phyloP scores from a whole-genome alignment of 306 rosid genomes.

The Pyrus betulifolia region DNA sequence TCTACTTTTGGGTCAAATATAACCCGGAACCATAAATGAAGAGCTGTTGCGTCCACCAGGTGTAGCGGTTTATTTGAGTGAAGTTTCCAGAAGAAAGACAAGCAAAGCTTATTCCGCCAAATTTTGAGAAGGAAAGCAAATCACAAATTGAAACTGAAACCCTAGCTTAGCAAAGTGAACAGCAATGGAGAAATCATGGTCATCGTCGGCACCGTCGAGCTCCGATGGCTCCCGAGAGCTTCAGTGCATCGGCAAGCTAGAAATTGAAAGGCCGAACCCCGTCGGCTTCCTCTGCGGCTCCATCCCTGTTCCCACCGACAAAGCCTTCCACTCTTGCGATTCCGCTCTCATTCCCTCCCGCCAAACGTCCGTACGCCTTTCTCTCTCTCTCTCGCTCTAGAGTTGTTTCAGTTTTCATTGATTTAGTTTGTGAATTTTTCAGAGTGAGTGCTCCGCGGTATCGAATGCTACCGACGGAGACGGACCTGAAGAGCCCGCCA shows the following conservation, averaged over 20 bases:
- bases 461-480: slow-evolving; percentile 87
- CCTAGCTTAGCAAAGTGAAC: neutral
- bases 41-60: neutral
- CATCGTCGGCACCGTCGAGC: neutral
- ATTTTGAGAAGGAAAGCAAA: neutral
- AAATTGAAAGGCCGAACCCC: slow-evolving; percentile 76
- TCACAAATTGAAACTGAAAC: neutral
- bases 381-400: neutral
- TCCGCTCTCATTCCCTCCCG: slow-evolving; percentile 67
- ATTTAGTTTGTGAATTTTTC: neutral
- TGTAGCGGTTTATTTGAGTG: neutral
- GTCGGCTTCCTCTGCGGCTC: slow-evolving; percentile 89
- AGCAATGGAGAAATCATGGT: slow-evolving; percentile 45
- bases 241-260: slow-evolving; percentile 75
- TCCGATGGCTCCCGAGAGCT: slow-evolving; percentile 53
- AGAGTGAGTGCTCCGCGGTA: slow-evolving; percentile 86
- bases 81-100: neutral
- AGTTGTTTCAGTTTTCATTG: neutral
- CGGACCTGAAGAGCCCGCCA: slow-evolving; percentile 83
- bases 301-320: slow-evolving; percentile 88
- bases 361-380: slow-evolving; percentile 39
- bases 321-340: slow-evolving; percentile 65
- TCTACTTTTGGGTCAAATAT: too few species aligned
- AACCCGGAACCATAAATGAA: too few species aligned
- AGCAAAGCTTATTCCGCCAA: neutral